Conservation (phyloP, 2,329 filamentous ascomycete genomes). For the Sclerotiophoma versabilis region DNA sequence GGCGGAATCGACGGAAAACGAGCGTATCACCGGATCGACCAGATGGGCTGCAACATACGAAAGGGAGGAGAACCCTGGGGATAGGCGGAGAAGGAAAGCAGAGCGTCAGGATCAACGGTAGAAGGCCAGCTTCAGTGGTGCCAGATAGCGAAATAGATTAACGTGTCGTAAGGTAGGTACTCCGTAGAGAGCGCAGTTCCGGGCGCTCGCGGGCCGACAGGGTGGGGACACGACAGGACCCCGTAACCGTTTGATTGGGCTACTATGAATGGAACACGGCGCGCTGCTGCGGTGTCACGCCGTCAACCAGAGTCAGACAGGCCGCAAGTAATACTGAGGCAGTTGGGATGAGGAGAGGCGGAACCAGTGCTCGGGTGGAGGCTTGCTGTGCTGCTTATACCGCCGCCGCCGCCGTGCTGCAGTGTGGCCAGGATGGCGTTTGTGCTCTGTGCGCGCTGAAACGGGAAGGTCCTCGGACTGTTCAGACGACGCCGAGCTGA, state of each 20-base stretch:
- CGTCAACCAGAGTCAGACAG: slow-evolving; percentile 4
- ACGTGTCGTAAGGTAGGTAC: slow-evolving; percentile 22
- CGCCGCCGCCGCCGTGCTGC: neutral
- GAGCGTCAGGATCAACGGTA: neutral
- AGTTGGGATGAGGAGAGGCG: neutral
- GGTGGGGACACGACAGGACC: slow-evolving; percentile 21
- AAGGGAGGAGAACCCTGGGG: slow-evolving; percentile 2
- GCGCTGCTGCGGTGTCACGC: slow-evolving; percentile 9
- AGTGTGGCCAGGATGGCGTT: slow-evolving; percentile 20
- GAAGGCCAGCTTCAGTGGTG: slow-evolving; percentile 43
- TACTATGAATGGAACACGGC: slow-evolving; percentile 23
- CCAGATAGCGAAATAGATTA: slow-evolving; percentile 33
- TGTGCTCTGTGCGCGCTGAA: slow-evolving; percentile 32
- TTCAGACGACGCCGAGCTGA: slow-evolving; percentile 29
- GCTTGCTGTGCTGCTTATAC: neutral
- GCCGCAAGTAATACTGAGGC: neutral
- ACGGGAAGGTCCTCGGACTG: slow-evolving; percentile 31
- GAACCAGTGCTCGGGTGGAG: neutral
- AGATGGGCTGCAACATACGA: slow-evolving; percentile 24
- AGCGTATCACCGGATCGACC: slow-evolving; percentile 9
- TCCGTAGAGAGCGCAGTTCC: slow-evolving; percentile 21
- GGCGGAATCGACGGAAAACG: slow-evolving; percentile 17
- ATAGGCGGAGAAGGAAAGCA: slow-evolving; percentile 13
- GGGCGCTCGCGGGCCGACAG: slow-evolving; percentile 22
- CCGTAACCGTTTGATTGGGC: slow-evolving; percentile 25